Base-by-base conservation (phyloP, 208 protist species). In the Leishmania gerbilli region DNA sequence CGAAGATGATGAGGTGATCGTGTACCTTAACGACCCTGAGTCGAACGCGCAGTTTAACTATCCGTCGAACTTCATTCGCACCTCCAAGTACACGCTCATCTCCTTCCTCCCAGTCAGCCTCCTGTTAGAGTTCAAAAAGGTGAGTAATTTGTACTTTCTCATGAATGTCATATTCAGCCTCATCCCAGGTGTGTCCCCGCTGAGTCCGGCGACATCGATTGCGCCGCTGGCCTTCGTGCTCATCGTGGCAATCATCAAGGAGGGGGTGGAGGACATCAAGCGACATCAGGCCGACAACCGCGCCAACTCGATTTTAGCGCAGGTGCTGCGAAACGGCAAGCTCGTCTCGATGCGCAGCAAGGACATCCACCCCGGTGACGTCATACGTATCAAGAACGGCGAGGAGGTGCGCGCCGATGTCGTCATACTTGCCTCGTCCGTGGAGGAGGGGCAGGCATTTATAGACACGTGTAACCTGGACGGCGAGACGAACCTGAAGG, bases 101-200 rank as follows among this genome's bases (percentile, higher is more conserved):
- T 96, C 93, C 11, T 99, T 99, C 65, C 77, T 99, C 31, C 98
- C 98, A n/a, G 82, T 99, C 24, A 93, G 89, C 40, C 85, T 99
- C 17, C 85, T 98, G 17, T 92, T 98, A 72, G 98, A 99, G 86
- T 99, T 99, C 67, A 90, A 60, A 47, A 95, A 95, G 82, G 88
- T 95, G 15, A 97, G 97, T 55, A 99, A 99, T 78, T 71, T 98
- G 34, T 99, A 99, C 85, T 99, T 99, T 85, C 86, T 99, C 24
- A 81, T 99, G 13, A 95, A 92, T 77, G 98, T 97, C 89, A 88
- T 98, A 58, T 90, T 99, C 45, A 86, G 91, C 13, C 83, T 99
- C 6, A 97, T 99, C 58, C 98, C 98, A 15, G 93, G 92, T 51
- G 89, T 99, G 0, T 93, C 95, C 6, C 98, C 98, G 5, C 79